Evolutionary conservation across 2,329 filamentous ascomycete species (phyloP).

Genomic region (Didymella sp.): DNA sequence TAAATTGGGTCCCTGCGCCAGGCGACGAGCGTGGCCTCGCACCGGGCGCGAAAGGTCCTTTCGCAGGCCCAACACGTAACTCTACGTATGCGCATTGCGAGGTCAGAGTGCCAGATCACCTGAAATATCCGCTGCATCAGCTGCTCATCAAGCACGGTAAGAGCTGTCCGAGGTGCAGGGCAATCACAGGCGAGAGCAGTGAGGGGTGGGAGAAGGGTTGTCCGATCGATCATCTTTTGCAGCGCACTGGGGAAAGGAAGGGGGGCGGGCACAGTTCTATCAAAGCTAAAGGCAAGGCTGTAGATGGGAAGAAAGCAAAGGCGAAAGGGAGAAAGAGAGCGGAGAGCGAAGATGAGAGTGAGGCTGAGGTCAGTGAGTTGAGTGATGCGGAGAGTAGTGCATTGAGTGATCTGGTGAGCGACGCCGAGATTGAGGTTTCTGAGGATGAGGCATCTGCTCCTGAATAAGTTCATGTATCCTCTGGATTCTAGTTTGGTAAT

Average conservation of each 20-base stretch:
- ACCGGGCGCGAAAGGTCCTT: conserved; percentile 49
- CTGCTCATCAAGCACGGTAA: conserved; percentile 69
- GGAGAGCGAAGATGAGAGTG: conserved; percentile 35
- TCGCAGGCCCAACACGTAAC: conserved; percentile 56
- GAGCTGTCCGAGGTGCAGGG: conserved; percentile 65
- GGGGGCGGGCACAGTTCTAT: conserved; percentile 31
- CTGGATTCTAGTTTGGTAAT: neutral
- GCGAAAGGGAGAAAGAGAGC: conserved; percentile 24
- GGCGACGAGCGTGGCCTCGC: conserved; percentile 43
- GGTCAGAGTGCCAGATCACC: conserved; percentile 65
- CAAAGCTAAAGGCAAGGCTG: conserved; percentile 17
- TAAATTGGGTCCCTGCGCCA: conserved; percentile 65
- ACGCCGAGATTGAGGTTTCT: conserved; percentile 7
- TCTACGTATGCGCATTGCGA: conserved; percentile 67
- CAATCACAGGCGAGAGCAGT: conserved; percentile 66
- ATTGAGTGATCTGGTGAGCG: conserved; percentile 17
- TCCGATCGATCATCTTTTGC: conserved; percentile 69
- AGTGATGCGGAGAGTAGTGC: conserved; percentile 35
- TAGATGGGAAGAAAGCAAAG: conserved; percentile 25
- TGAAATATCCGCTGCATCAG: conserved; percentile 69
- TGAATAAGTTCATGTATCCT: neutral
- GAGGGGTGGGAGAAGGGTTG: conserved; percentile 70
- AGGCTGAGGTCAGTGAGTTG: conserved; percentile 36
- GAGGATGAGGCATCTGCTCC: conserved; percentile 5
- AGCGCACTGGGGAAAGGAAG: conserved; percentile 63